A percentile compares a stretch with the other conserved stretches of the same genome.
Evolutionary conservation across 1,139 yeast species (phyloP).

Genomic region (Yamadazyma dushanensis): DNA sequence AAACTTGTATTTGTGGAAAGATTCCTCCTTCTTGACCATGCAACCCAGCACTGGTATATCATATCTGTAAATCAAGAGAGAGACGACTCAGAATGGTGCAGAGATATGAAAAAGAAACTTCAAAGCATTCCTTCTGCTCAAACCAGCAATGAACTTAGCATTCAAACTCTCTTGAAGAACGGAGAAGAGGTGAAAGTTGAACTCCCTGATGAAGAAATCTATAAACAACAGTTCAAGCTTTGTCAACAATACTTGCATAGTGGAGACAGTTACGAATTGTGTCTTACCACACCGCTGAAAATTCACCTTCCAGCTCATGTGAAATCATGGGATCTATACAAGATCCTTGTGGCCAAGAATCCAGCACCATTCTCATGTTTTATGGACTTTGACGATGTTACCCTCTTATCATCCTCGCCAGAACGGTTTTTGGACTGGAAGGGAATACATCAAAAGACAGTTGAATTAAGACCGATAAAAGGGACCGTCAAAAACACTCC

Average conservation of each 20-base stretch:
- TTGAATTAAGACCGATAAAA: constrained; percentile 91
- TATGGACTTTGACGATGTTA: constrained; percentile 70
- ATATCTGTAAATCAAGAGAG: constrained; percentile 48
- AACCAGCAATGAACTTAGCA: constrained; percentile 26
- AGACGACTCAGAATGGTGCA: constrained; percentile 35
- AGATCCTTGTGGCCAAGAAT: constrained; percentile 65
- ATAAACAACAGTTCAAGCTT: constrained; percentile 53
- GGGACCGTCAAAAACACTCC: constrained; percentile 82
- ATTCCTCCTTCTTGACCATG: constrained; percentile 55
- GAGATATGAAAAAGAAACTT: constrained; percentile 7
- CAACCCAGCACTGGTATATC: constrained; percentile 49
- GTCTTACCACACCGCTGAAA: constrained; percentile 79
- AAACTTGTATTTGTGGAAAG: constrained; percentile 73
- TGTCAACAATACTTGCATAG: constrained; percentile 71
- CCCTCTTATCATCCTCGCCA: constrained; percentile 85
- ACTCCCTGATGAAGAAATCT: constrained; percentile 56
- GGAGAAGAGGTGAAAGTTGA: constrained; percentile 34
- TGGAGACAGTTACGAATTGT: constrained; percentile 94
- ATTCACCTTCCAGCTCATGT: constrained; percentile 49
- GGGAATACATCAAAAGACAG: constrained; percentile 28
- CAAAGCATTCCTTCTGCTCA: constrained; percentile 15
- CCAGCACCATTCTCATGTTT: constrained; percentile 94
- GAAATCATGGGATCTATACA: constrained; percentile 78
- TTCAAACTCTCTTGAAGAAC: constrained; percentile 25
- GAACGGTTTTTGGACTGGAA: constrained; percentile 90